Conservation (phyloP, 768 basidiomycete genomes). For the Suillus placidus region DNA sequence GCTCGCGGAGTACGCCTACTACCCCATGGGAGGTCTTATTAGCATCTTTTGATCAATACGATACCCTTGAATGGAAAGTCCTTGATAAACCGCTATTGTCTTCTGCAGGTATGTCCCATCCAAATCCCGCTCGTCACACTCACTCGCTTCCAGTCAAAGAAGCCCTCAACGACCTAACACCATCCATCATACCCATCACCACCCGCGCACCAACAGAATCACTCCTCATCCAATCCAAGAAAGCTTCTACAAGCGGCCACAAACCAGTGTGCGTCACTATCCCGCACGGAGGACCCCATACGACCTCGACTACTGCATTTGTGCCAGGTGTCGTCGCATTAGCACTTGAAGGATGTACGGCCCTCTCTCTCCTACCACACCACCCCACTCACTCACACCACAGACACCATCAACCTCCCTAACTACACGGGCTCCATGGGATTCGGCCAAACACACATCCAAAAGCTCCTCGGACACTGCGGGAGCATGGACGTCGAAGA, state of each 20-base stretch:
- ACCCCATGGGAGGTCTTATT: constrained; percentile 54
- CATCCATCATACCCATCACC: constrained; percentile 53
- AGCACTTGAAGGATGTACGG: constrained; percentile 64
- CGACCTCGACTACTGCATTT: constrained; percentile 50
- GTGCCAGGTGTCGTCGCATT: constrained; percentile 44
- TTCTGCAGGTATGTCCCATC: constrained; percentile 40
- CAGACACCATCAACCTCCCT: constrained; percentile 60
- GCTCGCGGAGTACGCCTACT: constrained; percentile 51
- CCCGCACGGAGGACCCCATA: constrained; percentile 70
- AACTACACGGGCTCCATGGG: constrained; percentile 74
- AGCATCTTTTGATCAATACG: constrained; percentile 38
- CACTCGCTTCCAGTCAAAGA: constrained; percentile 40
- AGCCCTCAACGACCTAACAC: constrained; percentile 43
- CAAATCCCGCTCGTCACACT: neutral
- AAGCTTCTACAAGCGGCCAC: constrained; percentile 14
- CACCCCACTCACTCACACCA: neutral
- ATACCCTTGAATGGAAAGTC: constrained; percentile 38
- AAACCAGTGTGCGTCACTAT: constrained; percentile 53
- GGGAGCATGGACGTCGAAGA: constrained; percentile 69
- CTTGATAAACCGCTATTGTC: constrained; percentile 47
- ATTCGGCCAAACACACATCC: constrained; percentile 61
- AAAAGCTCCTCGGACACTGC: constrained; percentile 56
- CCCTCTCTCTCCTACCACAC: neutral
- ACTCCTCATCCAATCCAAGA: constrained; percentile 45
- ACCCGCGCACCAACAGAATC: constrained; percentile 53